phyloP scores from a whole-genome alignment of 2,329 filamentous ascomycete species.

The Fusarium sp. region DNA sequence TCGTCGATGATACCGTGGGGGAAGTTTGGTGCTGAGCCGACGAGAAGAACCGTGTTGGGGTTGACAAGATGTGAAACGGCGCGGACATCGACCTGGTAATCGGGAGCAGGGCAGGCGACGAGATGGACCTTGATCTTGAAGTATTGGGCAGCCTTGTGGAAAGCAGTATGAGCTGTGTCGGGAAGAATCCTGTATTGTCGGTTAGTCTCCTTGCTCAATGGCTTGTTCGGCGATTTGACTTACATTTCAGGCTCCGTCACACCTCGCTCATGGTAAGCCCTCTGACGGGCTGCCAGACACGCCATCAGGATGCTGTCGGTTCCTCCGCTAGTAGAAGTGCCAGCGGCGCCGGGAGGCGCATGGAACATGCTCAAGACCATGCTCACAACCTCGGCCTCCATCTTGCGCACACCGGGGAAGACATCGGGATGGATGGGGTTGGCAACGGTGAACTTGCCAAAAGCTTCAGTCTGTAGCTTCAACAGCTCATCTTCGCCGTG shows the following conservation, averaged over 20 bases:
- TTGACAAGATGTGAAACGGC: slow-evolving; percentile 88
- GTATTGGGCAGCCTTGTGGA: slow-evolving; percentile 93
- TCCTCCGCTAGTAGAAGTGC: slow-evolving; percentile 90
- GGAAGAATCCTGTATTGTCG: slow-evolving; percentile 79
- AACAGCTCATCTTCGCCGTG: slow-evolving; percentile 88
- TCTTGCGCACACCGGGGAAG: slow-evolving; percentile 97
- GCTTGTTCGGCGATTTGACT: slow-evolving; percentile 46
- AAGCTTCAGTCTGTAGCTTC: slow-evolving; percentile 89
- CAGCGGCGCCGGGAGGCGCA: slow-evolving; percentile 84
- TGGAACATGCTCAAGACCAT: slow-evolving; percentile 95
- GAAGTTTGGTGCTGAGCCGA: slow-evolving; percentile 96
- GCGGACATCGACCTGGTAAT: slow-evolving; percentile 83
- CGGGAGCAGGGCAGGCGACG: slow-evolving; percentile 85
- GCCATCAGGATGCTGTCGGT: slow-evolving; percentile 98
- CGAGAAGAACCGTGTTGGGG: slow-evolving; percentile 90
- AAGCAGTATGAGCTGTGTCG: slow-evolving; percentile 93
- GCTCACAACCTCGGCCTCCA: slow-evolving; percentile 97
- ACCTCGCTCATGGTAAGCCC: slow-evolving; percentile 84
- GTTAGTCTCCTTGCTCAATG: slow-evolving; percentile 22
- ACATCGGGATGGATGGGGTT: slow-evolving; percentile 99
- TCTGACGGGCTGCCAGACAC: slow-evolving; percentile 88
- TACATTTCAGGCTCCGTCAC: slow-evolving; percentile 96
- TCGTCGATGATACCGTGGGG: slow-evolving; percentile 98
- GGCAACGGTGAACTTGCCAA: slow-evolving; percentile 91
- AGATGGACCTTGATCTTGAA: slow-evolving; percentile 96